Evolutionary conservation across 257 asterid genomes (phyloP), one percentile per base, ranked within the genome.

Genomic region (Avicennia marina): DNA sequence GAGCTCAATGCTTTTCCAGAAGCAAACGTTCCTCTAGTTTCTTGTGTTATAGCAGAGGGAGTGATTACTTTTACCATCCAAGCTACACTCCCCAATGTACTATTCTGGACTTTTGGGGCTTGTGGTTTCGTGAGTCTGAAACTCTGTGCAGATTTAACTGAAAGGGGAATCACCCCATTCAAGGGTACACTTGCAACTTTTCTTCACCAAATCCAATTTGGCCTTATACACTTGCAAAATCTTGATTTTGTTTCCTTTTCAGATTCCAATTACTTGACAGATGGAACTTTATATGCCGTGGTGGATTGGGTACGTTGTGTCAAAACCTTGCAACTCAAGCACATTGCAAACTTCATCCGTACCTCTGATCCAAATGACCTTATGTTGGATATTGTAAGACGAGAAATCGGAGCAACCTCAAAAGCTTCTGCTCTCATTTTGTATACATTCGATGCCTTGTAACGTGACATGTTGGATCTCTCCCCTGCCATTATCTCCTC

Each of bases 351-450:
- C 38, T 56, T 56, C 42, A 56, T 56, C 15, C 52, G 24, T 12
- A 55, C 70, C 6, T 56, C 52, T 7, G 57, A 65, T 36, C 72
- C 66, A 22, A 31, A 66, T 41, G 54, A 58, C 47, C 41, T 49
- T 11, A 40, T 66, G 53, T 13, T 66, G 25, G 12, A 42, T 17
- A 4, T 24, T 33, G 10, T 21, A 1, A 53, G 22, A 26, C 56
- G 22, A 41, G 49, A 58, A 50, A 7, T 43, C 0, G 56, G 58
- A 6, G 47, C 53, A 58, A 27, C 55, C 22, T 44, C 55, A 18
- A 58, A 51, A 60, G 73, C 73, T 34, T 50, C 67, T 17, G 63
- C 67, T 24, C 16, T 67, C 32, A 52, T 67, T 22, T 26, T 67
- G n/a, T 10, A 67, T 45, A 58, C 72, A 10, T 59, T 58, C 20